A percentile compares a stretch with the other conserved stretches of the same genome.
Conservation (phyloP, 1,284 basidiomycete species). For the Ceratobasidium sp. region DNA sequence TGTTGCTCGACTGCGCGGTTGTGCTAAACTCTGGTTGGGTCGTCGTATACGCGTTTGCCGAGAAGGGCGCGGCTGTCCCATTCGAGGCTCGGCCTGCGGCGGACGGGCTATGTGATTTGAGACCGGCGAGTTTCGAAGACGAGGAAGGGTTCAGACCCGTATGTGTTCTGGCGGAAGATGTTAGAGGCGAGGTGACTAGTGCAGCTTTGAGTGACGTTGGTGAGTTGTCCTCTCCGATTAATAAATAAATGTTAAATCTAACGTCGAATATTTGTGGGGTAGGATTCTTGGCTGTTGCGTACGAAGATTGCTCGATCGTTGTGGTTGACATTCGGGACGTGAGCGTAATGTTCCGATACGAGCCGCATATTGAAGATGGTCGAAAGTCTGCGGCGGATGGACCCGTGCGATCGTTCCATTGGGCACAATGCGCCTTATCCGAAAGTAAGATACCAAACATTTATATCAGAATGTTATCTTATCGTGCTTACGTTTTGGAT, state of each 20-base stretch:
- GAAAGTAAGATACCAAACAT: slow-evolving; percentile 60
- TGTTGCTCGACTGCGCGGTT: slow-evolving; percentile 77
- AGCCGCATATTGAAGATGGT: slow-evolving; percentile 55
- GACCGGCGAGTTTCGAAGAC: slow-evolving; percentile 59
- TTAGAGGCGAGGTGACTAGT: slow-evolving; percentile 65
- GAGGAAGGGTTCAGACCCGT: slow-evolving; percentile 70
- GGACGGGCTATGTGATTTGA: slow-evolving; percentile 65
- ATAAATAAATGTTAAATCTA: neutral
- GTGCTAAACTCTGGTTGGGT: slow-evolving; percentile 76
- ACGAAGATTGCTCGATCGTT: slow-evolving; percentile 69
- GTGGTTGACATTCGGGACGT: slow-evolving; percentile 82
- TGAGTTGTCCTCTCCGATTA: slow-evolving; percentile 55
- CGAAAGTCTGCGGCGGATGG: slow-evolving; percentile 59
- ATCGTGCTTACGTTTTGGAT: slow-evolving; percentile 38
- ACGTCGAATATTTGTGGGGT: slow-evolving; percentile 22
- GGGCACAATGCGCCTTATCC: slow-evolving; percentile 72
- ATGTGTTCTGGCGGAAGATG: slow-evolving; percentile 67
- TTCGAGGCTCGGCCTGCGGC: slow-evolving; percentile 56
- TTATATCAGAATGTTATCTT: neutral
- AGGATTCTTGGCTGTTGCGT: slow-evolving; percentile 84
- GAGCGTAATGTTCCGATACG: slow-evolving; percentile 67
- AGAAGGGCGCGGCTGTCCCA: slow-evolving; percentile 53
- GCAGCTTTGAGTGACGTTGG: slow-evolving; percentile 78
- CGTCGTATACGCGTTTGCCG: slow-evolving; percentile 69
- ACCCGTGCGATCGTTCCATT: slow-evolving; percentile 69